A percentile compares a stretch with the other conserved stretches of the same genome.
Evolutionary conservation across 1,284 basidiomycete species (phyloP).

Genomic region (Malassezia restricta): DNA sequence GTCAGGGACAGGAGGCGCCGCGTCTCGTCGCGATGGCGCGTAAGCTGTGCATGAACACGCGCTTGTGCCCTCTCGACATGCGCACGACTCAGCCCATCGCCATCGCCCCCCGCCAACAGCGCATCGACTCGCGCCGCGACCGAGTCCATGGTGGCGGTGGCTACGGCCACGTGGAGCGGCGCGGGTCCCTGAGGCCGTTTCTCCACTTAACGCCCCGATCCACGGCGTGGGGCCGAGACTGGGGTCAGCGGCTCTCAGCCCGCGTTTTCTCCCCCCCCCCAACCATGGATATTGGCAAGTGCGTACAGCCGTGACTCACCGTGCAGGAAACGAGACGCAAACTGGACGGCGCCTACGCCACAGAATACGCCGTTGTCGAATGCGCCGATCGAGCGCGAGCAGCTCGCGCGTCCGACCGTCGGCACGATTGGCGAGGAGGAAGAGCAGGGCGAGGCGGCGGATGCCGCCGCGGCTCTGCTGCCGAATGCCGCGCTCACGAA

Average conservation of each 20-base stretch:
- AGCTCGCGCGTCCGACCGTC: slow-evolving; percentile 54
- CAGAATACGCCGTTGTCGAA: slow-evolving; percentile 67
- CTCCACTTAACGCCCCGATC: not conserved
- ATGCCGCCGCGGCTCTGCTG: slow-evolving; percentile 2
- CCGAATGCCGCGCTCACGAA: slow-evolving; percentile 44
- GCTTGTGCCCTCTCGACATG: slow-evolving; percentile 9
- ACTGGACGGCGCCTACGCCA: slow-evolving; percentile 58
- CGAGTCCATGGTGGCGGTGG: not conserved
- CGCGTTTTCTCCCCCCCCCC: not conserved
- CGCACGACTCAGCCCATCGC: not conserved
- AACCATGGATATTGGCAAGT: slow-evolving; percentile 29
- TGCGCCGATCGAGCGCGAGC: slow-evolving; percentile 52
- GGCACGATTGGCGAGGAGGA: slow-evolving; percentile 44
- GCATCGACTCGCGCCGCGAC: not conserved
- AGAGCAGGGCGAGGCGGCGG: slow-evolving; percentile 12
- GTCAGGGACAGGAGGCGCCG: not conserved
- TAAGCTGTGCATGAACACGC: not conserved
- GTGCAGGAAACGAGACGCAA: slow-evolving; percentile 28
- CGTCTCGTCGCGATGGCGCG: not conserved
- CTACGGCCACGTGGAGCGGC: not conserved
- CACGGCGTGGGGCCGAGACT: not conserved
- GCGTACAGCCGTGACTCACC: slow-evolving; percentile 3
- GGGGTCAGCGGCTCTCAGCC: not conserved
- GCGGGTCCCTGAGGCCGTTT: not conserved
- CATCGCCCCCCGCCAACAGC: not conserved